phyloP scores from a whole-genome alignment of 2,329 filamentous ascomycete genomes.

The Aspergillus niger region DNA sequence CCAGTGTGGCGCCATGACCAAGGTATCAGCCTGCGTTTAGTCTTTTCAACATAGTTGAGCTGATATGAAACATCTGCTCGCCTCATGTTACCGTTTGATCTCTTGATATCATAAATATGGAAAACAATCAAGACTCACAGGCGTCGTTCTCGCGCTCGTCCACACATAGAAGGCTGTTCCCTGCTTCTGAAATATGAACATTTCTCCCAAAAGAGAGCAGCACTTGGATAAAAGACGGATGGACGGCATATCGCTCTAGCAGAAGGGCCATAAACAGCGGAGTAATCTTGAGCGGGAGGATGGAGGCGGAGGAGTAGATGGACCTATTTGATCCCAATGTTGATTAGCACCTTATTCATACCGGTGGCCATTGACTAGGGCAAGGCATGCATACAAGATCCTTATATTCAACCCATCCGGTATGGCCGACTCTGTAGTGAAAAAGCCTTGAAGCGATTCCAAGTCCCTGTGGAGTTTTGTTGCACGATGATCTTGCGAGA shows the following conservation, averaged over 20 bases:
- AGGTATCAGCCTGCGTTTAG: neutral
- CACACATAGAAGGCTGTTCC: neutral
- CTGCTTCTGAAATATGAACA: neutral
- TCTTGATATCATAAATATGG: no score
- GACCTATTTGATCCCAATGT: neutral
- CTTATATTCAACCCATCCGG: neutral
- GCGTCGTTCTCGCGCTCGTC: neutral
- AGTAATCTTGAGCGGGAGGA: neutral
- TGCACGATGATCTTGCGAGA: neutral
- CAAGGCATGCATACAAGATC: neutral
- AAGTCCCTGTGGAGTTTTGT: neutral
- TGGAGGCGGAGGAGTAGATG: neutral
- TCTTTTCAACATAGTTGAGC: neutral
- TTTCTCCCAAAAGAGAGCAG: neutral
- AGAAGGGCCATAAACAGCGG: neutral
- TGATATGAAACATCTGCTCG: neutral
- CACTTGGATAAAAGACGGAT: neutral
- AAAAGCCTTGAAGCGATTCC: neutral
- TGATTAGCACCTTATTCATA: neutral
- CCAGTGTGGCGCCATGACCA: conserved; percentile 1
- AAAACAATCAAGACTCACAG: neutral
- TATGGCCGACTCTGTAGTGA: neutral
- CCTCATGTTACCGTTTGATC: neutral
- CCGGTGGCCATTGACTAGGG: neutral
- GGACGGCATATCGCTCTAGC: neutral